Evolutionary conservation across 495 filamentous ascomycete species (phyloP), one percentile per base, ranked within the genome.

Genomic region (Bryoglossum gracile): DNA sequence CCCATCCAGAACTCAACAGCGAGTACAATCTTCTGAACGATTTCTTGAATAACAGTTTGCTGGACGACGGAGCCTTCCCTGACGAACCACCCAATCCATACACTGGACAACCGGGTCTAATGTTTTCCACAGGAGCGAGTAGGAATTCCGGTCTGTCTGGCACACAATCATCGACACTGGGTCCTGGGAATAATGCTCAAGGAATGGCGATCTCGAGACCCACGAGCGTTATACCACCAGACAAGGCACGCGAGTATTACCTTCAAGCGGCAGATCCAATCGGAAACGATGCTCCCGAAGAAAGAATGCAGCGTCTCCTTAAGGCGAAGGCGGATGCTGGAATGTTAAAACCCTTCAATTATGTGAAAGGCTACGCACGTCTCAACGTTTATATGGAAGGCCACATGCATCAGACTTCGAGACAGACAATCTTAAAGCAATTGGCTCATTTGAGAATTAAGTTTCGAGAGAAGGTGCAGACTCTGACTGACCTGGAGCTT

Each of bases 11-110:
- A 64, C 85, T 95, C 51, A 88, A 86, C 23, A 89, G 87, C 64
- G 92, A 99, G 67, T 96, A 94, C 62, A 94, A 95, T 60, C 72
- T 96, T 48, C 77, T 99, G 52, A 95, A 94, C 56, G 89, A 97
- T 65, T 99, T 97, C 62, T 77, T 97, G 52, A 89, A 83, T 64
- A 90, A 80, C 54, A 89, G 83, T 64, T 67, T 97, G 24, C 67
- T 94, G 40, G 89, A 95, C 61, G 89, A 94, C 62, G 78, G 77
- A 28, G 73, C 72, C 3, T 65, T 84, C 46, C 65, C 76, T 46
- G 79, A 81, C 45, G 86, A 89, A 46, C 62, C 65, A 36, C 60
- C 54, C 43, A 64, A 63, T 32, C 53, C 67, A 21, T 64, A 63
- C 22, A 23, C 34, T 4, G 59, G 60, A 41, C 52, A 49, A 55